Conservation (phyloP, 192 early-diverging fungal species). For the Backusella mclennaniae region DNA sequence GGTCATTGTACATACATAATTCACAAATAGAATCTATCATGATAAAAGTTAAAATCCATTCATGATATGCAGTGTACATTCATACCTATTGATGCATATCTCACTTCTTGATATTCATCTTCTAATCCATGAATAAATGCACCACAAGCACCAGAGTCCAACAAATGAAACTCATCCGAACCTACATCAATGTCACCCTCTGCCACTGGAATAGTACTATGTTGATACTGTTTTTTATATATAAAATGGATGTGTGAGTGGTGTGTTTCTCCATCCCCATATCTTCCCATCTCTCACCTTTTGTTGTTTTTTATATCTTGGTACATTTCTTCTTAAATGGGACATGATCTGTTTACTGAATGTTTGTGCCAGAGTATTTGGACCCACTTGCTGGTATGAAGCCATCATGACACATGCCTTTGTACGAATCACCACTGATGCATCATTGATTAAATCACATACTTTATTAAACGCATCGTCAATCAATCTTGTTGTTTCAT, state of each 20-base stretch:
- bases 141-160: constrained; percentile 85
- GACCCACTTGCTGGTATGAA: constrained; percentile 60
- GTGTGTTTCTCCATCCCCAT: neutral
- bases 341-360: constrained; percentile 82
- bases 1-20: constrained; percentile 64
- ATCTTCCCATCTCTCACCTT: constrained; percentile 18
- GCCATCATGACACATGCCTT: constrained; percentile 73
- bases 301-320: constrained; percentile 21
- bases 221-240: neutral
- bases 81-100: constrained; percentile 81
- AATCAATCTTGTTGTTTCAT: constrained; percentile 30
- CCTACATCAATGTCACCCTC: constrained; percentile 69
- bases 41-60: neutral
- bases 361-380: constrained; percentile 61
- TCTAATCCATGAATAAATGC: constrained; percentile 96
- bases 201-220: constrained; percentile 26
- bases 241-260: neutral
- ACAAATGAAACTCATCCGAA: constrained; percentile 62
- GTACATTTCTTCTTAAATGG: constrained; percentile 46
- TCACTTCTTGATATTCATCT: constrained; percentile 90
- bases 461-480: constrained; percentile 78
- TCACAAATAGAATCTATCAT: constrained; percentile 74
- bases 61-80: neutral
- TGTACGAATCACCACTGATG: constrained; percentile 64
- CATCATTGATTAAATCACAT: constrained; percentile 84